Conservation (phyloP, 1,139 yeast species). For the Suhomyces bolitotheri region DNA sequence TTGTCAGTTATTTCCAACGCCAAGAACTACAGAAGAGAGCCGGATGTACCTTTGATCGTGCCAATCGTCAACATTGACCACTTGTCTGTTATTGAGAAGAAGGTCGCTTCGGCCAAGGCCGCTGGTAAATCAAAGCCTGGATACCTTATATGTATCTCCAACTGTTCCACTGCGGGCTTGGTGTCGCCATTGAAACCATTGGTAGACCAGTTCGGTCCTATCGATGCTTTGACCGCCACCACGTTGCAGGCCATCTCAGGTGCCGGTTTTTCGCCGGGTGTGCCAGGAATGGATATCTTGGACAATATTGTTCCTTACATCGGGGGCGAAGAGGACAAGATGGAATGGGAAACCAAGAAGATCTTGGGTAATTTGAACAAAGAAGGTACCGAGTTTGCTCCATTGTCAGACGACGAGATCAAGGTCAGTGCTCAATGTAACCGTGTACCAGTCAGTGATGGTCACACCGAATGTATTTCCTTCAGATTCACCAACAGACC, state of each 20-base stretch:
- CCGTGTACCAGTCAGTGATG: constrained; percentile 95
- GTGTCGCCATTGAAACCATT: constrained; percentile 96
- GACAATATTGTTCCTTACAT: constrained; percentile 95
- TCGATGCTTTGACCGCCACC: constrained; percentile 82
- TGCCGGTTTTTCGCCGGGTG: constrained; percentile 98
- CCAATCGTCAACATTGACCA: constrained; percentile 98
- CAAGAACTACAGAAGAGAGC: constrained; percentile 87
- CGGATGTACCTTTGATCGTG: constrained; percentile 87
- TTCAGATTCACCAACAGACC: constrained; percentile 79
- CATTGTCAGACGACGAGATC: constrained; percentile 68
- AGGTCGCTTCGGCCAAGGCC: constrained; percentile 53
- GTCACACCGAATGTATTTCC: constrained; percentile 95
- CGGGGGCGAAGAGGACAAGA: constrained; percentile 96
- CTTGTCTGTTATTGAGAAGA: constrained; percentile 68
- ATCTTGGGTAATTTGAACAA: constrained; percentile 68
- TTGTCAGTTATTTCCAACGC: constrained; percentile 89
- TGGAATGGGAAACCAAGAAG: constrained; percentile 97
- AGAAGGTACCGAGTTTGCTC: constrained; percentile 58
- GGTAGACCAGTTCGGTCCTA: constrained; percentile 85
- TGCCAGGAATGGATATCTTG: constrained; percentile 88
- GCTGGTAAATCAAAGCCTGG: constrained; percentile 66
- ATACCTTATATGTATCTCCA: constrained; percentile 88
- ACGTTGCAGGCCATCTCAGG: constrained; percentile 98
- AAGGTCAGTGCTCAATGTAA: constrained; percentile 95
- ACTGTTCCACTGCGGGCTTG: constrained; percentile 97